Base-by-base conservation (phyloP, 192 early-diverging fungal genomes). In the Jimgerdemannia lactiflua region DNA sequence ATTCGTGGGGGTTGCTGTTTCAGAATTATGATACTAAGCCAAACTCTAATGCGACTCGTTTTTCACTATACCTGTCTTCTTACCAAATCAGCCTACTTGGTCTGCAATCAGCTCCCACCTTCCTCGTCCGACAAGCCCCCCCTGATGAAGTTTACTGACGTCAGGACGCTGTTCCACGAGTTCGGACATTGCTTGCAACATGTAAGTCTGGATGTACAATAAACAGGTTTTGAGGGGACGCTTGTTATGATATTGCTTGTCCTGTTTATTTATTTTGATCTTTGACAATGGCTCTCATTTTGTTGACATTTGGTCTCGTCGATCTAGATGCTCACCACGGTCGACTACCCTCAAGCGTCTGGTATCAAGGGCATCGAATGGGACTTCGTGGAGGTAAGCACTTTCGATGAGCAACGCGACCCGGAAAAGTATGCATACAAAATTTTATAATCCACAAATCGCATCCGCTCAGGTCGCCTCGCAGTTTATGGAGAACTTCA, bases 401-500 rank as follows among this genome's bases (percentile, higher is more conserved):
- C 10, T 69, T 39, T 10, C 17, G 6, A 10, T 64, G 44, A 39
- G 40, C 11, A 39, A 43, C 29, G 29, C 29, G 29, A 29, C 29
- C 29, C 29, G 29, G 29, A 29, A 29, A 29, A 29, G 29, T 29
- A 29, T 29, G 29, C 29, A 29, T 29, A 29, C 29, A 29, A 29
- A 29, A 29, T 29, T 29, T 29, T 1, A 29, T 29, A 29, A 29
- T 29, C 29, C 29, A 29, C 29, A 29, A 29, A 29, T 29, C 29
- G 29, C 29, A 29, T 29, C 29, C 29, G 29, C 39, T 54, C 71
- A 44, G 76, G 89, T 90, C 11, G 89, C 89, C 0, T 88, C 87
- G 0, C 89, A 90, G 71, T 90, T 90, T 54, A 90, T 90, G 87
- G 89, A 90, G 73, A 89, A 90, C 81, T 90, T 89, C 77, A 80